Evolutionary conservation across 805 yeast species (phyloP).

Genomic region (Yarrowia sp.): DNA sequence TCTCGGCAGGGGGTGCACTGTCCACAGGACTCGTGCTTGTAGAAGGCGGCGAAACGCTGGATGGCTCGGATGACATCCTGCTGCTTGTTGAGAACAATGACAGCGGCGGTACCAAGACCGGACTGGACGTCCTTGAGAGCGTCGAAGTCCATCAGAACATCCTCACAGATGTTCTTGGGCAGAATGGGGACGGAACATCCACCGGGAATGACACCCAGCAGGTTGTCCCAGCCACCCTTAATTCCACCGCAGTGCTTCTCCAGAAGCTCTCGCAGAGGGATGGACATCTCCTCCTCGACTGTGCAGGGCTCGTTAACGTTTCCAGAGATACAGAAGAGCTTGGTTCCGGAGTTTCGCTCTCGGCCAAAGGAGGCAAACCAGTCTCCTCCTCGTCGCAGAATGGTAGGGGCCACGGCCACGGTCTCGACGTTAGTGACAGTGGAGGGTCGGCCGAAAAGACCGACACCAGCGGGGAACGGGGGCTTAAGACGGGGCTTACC

Average conservation of each 20-base stretch:
- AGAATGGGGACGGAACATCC: conserved; percentile 84
- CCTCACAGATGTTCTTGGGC: conserved; percentile 63
- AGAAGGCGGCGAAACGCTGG: conserved; percentile 78
- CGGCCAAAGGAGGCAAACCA: conserved; percentile 86
- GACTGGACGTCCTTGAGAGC: conserved; percentile 81
- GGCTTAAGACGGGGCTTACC: conserved; percentile 94
- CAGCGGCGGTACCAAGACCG: conserved; percentile 91
- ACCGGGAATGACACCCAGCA: conserved; percentile 84
- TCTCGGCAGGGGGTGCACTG: conserved; percentile 95
- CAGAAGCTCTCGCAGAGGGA: conserved; percentile 74
- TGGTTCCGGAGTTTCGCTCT: conserved; percentile 79
- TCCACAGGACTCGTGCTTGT: conserved; percentile 91
- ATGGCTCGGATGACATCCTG: conserved; percentile 83
- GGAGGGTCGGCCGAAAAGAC: conserved; percentile 85
- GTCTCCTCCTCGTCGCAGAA: conserved; percentile 80
- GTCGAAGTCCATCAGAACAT: conserved; percentile 81
- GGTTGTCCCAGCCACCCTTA: conserved; percentile 89
- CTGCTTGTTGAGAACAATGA: conserved; percentile 83
- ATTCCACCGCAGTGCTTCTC: conserved; percentile 91
- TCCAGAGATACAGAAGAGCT: conserved; percentile 82
- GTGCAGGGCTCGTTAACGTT: conserved; percentile 92
- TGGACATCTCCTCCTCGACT: conserved; percentile 91
- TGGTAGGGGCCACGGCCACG: conserved; percentile 85
- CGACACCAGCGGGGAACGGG: conserved; percentile 93
- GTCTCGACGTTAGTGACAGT: conserved; percentile 91